Percentiles rank a stretch among this genome's conserved stretches.
These are phyloP conservation scores for Cercophora sp. DNA, from an alignment of 495 filamentous ascomycete genomes.

Conservation along the genomic window DNA sequence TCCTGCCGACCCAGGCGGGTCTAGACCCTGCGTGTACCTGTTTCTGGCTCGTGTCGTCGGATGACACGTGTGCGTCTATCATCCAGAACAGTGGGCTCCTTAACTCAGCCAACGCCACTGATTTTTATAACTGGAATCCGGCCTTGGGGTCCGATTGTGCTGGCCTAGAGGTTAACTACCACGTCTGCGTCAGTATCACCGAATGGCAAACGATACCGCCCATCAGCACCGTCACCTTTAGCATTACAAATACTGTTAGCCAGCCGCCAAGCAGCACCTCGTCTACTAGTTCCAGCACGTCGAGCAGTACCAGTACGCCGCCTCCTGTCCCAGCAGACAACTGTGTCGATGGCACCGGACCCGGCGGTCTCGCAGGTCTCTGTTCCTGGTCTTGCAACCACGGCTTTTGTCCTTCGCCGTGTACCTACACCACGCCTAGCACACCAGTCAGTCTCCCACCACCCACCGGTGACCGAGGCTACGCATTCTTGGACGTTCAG, in stretches of 20 bases:
- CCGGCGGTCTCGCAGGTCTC: too few species aligned
- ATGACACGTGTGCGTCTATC: slow-evolving; percentile 18
- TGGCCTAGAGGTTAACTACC: slow-evolving; percentile 8
- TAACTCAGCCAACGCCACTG: background rate
- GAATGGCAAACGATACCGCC: background rate
- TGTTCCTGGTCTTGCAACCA: too few species aligned
- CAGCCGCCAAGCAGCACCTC: background rate
- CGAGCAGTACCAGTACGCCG: too few species aligned
- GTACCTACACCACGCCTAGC: too few species aligned
- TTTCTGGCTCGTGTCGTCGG: slow-evolving; percentile 10
- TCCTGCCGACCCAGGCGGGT: slow-evolving; percentile 12
- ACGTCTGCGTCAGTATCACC: slow-evolving; percentile 10
- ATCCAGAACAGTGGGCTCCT: slow-evolving; percentile 4
- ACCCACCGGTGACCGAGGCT: too few species aligned
- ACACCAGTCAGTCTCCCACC: too few species aligned
- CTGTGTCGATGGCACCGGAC: too few species aligned
- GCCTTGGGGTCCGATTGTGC: slow-evolving; percentile 10
- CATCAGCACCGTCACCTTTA: background rate
- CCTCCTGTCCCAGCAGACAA: too few species aligned
- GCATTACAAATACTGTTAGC: background rate
- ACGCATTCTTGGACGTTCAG: too few species aligned
- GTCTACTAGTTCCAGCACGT: background rate
- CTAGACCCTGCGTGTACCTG: slow-evolving; percentile 15
- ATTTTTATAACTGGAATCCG: slow-evolving; percentile 24
- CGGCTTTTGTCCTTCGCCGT: too few species aligned